Conservation (phyloP, 2,329 filamentous ascomycete genomes). For the Fusarium annulatum region DNA sequence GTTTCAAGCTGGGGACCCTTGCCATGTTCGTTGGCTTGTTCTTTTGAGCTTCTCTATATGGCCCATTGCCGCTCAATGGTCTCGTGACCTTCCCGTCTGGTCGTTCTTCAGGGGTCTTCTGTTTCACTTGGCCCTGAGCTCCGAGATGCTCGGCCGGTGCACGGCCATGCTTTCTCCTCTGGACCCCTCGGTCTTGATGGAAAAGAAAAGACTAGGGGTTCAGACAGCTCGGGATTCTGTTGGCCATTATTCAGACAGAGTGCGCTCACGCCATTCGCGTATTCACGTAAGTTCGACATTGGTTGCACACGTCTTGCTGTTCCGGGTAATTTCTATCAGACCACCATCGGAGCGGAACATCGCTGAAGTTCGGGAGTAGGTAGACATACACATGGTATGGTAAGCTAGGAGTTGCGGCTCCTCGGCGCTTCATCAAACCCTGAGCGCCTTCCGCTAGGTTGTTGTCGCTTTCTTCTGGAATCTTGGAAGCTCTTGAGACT, state of each 20-base stretch:
- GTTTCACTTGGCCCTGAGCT: constrained; percentile 10
- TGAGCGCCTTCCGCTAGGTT: constrained; percentile 5
- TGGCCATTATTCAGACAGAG: not conserved
- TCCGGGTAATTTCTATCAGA: constrained; percentile 9
- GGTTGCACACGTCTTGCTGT: constrained; percentile 3
- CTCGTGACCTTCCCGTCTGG: constrained; percentile 34
- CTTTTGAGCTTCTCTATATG: constrained; percentile 25
- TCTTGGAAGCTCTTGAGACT: constrained; percentile 25
- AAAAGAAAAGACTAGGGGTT: not conserved
- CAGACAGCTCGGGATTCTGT: not conserved
- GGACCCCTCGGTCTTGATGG: constrained; percentile 2
- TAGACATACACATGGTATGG: not conserved
- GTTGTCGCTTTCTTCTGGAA: constrained; percentile 26
- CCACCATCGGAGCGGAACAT: not conserved
- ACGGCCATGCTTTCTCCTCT: not conserved
- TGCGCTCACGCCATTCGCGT: not conserved
- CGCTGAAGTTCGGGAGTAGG: not conserved
- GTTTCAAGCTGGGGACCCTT: constrained; percentile 4
- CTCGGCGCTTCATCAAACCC: constrained; percentile 21
- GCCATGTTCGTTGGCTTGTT: constrained; percentile 13
- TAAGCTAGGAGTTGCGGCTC: constrained; percentile 6
- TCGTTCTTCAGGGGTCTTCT: constrained; percentile 22
- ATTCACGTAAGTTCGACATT: not conserved
- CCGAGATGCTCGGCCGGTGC: constrained; percentile 31
- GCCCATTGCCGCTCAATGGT: constrained; percentile 17